Evolutionary conservation across 495 filamentous ascomycete genomes (phyloP), one percentile per base, ranked within the genome.

Genomic region (Daldinia caldariorum): DNA sequence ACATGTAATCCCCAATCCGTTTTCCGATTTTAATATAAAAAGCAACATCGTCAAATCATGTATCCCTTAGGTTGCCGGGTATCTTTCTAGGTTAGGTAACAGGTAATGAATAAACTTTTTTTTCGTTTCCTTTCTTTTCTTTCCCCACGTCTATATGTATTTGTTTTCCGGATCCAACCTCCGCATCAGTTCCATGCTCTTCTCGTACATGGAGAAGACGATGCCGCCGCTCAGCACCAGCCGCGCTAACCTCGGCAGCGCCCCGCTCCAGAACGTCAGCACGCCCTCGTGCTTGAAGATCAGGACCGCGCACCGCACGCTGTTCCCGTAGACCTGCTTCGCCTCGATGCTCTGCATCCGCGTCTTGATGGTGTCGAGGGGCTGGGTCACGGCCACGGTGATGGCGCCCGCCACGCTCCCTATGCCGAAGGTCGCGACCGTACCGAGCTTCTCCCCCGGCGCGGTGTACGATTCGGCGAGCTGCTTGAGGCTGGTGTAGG

Each of bases 141-240:
- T 8, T 20, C 49, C 49, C 32, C 20, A 43, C 47, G 47, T 61
- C 55, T 83, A 94, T 63, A 98, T 87, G 77, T 97, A 97, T 77
- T 86, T 89, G 68, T 89, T 86, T 72, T 97, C 86, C 12, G 95
- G 96, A 78, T 99, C 95, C 22, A 93, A 38, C 64, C 78, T 82
- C 76, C 95, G 91, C 79, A 99, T 85, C 53, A 90, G 72, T 61
- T 98, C 96, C 81, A 99, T 97, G 43, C 91, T 91, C 84, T 98
- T 98, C 82, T 99, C 95, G 78, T 99, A 98, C 94, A 98, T 97
- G 4, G 96, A 94, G 76, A 99, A 99, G 58, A 99, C 96, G 75
- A 99, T 97, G 18, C 95, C 95, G 56, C 95, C 95, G 75, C 93
- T 97, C 82, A 94, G 58, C 66, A 97, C 91, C 67, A 99, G 77